Evolutionary conservation across 305 asterid genomes (phyloP), one percentile per base, ranked within the genome.

Genomic region (Fraxinus latifolia): DNA sequence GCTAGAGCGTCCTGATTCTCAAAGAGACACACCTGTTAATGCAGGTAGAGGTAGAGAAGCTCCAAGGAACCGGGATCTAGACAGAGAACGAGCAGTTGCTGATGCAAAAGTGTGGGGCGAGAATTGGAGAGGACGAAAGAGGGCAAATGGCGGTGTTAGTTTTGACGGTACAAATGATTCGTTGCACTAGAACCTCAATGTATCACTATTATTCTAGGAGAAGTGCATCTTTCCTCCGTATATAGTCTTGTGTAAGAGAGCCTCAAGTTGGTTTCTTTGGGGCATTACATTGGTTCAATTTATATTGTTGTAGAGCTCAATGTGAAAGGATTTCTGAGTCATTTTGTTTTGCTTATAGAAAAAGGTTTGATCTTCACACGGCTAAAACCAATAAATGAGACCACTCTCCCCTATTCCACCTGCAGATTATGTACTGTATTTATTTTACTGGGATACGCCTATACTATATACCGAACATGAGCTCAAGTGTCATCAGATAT

Each of bases 101-200:
- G 89, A 90, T 87, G 99, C 99, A 0, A 96, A 91, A 85, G 97
- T 96, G 33, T 96, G 98, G 99, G 99, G 98, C 0, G 97, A 92
- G 88, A 93, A 91, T 80, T 90, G 92, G 97, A 90, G 98, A 80
- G 99, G 91, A 77, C 90, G 87, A 62, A 93, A 92, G 91, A 89
- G 87, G 80, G 86, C 82, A 0, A 86, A 81, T 37, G 86, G 79
- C 67, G 80, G 65, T 44, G 82, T 89, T 72, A 90, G 97, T 85
- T 95, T 91, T 68, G 99, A 95, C 80, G 88, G 89, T 53, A 80
- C 91, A 44, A 88, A 90, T 68, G 97, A 89, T 11, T 90, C 37
- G 12, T 31, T 31, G 29, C 74, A 29, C 39, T 68, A 68, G 74
- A 27, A 68, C 37, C 21, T 2, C 14, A 0, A 68, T 68, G 39